These are phyloP conservation scores for Vicia faba DNA, from an alignment of 306 rosid species.

Conservation along the genomic window DNA sequence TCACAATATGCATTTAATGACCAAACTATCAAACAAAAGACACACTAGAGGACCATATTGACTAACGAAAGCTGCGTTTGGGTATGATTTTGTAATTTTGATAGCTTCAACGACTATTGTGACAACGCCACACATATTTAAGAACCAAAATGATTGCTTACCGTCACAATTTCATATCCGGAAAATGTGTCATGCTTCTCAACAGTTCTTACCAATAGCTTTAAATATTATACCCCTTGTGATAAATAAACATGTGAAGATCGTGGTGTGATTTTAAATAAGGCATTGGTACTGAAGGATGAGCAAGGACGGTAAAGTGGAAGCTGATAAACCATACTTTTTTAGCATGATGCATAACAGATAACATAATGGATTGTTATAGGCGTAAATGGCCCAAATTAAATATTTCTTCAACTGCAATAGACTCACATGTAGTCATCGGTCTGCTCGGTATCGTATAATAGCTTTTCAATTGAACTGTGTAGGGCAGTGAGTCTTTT, in stretches of 20 bases:
- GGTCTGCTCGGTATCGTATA: conserved; percentile 64
- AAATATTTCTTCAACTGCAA: conserved; percentile 17
- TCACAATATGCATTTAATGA: no score
- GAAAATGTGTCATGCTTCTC: not conserved
- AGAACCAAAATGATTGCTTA: no score
- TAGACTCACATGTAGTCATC: conserved; percentile 74
- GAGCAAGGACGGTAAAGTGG: conserved; percentile 13
- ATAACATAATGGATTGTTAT: not conserved
- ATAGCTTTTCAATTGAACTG: conserved; percentile 69
- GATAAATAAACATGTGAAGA: not conserved
- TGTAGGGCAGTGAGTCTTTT: conserved; percentile 81
- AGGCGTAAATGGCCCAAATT: conserved; percentile 6
- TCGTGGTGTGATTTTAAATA: conserved; percentile 5
- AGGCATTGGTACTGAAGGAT: conserved; percentile 10
- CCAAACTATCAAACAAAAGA: no score
- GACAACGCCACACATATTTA: no score
- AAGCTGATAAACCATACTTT: conserved; percentile 11
- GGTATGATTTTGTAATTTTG: no score
- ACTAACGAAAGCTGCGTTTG: no score
- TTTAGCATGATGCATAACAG: not conserved
- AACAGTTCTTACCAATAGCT: not conserved
- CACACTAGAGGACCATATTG: no score
- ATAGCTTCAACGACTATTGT: no score
- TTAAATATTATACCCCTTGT: conserved; percentile 9
- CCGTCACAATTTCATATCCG: no score